Evolutionary conservation across 352 stramenopile genomes (phyloP), one percentile per base, ranked within the genome.

Genomic region (Globisporangium alternatum): DNA sequence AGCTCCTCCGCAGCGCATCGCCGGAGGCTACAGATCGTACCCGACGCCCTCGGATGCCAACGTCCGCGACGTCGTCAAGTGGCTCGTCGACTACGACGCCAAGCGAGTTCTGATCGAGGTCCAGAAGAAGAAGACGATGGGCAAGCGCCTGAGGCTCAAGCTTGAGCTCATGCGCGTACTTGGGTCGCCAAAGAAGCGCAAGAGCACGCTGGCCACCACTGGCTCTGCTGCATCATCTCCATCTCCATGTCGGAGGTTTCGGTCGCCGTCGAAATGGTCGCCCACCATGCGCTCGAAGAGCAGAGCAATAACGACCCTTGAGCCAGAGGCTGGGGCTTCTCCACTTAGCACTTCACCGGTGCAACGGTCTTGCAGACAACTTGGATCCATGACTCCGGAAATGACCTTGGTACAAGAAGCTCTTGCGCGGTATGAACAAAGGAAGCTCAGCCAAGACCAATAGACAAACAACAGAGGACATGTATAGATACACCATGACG

Each of bases 71-170:
- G 71, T 84, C 41, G 71, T 84, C 48, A 74, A 74, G 48, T 80
- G 72, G 69, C 68, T 80, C 41, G 65, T 80, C 22, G 65, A 80
- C 62, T 82, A 76, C 57, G 70, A 78, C 21, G 61, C 72, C n/a
- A 77, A 69, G 63, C 56, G 61, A 25, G 62, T 66, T 25, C 44
- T 72, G 15, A 44, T 80, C 2, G 70, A 82, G 2, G 61, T 64
- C 1, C 65, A 67, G 47, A 65, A 66, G 37, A 65, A 66, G n/a
- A 62, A 54, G 17, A 58, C 62, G 13, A 28, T 62, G 25, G 47
- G 59, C 1, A 66, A 72, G 28, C 64, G 63, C 10, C 54, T 77
- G 43, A 68, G 76, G 60, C 39, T 80, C 21, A 76, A 82, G 52
- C 35, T 78, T n/a, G 62, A 77, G 62, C 67, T 78, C 51, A 76